Evolutionary conservation across 305 asterid species (phyloP).

Genomic region (Fraxinus greggii): DNA sequence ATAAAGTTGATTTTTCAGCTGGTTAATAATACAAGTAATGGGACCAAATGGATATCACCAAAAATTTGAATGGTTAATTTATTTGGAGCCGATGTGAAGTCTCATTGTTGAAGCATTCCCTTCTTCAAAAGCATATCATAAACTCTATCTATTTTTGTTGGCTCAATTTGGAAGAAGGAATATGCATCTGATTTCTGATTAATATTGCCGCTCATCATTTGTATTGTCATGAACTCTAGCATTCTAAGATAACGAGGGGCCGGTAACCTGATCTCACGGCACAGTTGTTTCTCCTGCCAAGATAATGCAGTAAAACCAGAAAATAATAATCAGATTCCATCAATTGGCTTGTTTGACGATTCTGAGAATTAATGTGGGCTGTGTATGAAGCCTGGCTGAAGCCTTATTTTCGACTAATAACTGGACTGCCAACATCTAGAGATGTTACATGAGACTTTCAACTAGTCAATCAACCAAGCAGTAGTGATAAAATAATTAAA

Average conservation of each 20-base stretch:
- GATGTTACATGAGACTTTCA: background rate
- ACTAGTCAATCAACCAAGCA: background rate
- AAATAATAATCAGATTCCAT: background rate
- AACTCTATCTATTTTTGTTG: conserved; percentile 63
- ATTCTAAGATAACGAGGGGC: conserved; percentile 64
- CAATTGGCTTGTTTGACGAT: background rate
- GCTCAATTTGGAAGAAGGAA: conserved; percentile 63
- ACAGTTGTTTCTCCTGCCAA: conserved; percentile 76
- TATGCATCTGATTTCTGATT: conserved; percentile 72
- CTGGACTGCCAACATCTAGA: background rate
- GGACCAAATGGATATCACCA: background rate
- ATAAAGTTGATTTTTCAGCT: background rate
- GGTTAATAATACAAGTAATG: background rate
- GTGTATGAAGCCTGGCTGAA: background rate
- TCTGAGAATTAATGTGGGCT: background rate
- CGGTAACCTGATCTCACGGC: conserved; percentile 60
- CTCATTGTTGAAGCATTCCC: conserved; percentile 54
- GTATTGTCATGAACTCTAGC: conserved; percentile 59
- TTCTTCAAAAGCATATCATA: conserved; percentile 73
- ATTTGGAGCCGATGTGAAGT: background rate
- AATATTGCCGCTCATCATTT: conserved; percentile 56
- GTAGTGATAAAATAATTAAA: background rate
- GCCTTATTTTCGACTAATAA: background rate
- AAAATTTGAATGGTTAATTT: background rate
- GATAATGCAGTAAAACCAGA: background rate